Conservation (phyloP, 2,329 filamentous ascomycete genomes). For the Endocalyx cinctus region DNA sequence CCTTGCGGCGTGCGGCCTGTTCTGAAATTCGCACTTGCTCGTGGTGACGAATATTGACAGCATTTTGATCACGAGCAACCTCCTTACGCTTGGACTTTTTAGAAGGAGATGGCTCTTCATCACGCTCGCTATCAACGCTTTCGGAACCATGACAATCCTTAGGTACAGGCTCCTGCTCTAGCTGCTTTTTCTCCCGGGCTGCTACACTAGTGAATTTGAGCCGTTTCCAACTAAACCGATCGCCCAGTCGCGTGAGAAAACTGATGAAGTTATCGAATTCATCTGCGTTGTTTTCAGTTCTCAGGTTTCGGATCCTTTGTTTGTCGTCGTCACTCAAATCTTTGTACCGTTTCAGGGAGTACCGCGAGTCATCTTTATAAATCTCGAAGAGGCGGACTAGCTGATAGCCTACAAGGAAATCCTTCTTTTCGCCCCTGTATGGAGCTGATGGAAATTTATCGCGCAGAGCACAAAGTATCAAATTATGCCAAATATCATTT, state of each 20-base stretch:
- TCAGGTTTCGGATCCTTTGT: slow-evolving; percentile 7
- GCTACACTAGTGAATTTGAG: background rate
- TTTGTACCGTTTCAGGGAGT: slow-evolving; percentile 13
- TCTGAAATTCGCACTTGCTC: slow-evolving; percentile 50
- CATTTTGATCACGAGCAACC: slow-evolving; percentile 43
- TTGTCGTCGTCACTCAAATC: slow-evolving; percentile 10
- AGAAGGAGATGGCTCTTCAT: slow-evolving; percentile 26
- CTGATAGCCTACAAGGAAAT: slow-evolving; percentile 12
- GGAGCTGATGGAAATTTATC: slow-evolving; percentile 12
- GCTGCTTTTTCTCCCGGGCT: background rate
- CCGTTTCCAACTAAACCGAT: slow-evolving; percentile 21
- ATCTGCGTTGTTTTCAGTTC: slow-evolving; percentile 1
- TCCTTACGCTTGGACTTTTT: slow-evolving; percentile 39
- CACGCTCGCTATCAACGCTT: background rate
- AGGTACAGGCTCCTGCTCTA: slow-evolving; percentile 1
- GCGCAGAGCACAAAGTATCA: slow-evolving; percentile 16
- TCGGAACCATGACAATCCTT: slow-evolving; percentile 6
- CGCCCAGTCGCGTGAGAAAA: slow-evolving; percentile 19
- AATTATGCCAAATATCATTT: slow-evolving; percentile 22
- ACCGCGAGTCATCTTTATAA: slow-evolving; percentile 8
- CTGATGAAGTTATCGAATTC: slow-evolving; percentile 12
- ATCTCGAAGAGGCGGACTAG: slow-evolving; percentile 21
- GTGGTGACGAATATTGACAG: slow-evolving; percentile 49
- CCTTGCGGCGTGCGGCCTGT: slow-evolving; percentile 48
- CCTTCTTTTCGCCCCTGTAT: slow-evolving; percentile 8